Evolutionary conservation across 225 moss, liverwort and hornwort genomes (phyloP), one percentile per base, ranked within the genome.

Genomic region (Anthoceros angustus): DNA sequence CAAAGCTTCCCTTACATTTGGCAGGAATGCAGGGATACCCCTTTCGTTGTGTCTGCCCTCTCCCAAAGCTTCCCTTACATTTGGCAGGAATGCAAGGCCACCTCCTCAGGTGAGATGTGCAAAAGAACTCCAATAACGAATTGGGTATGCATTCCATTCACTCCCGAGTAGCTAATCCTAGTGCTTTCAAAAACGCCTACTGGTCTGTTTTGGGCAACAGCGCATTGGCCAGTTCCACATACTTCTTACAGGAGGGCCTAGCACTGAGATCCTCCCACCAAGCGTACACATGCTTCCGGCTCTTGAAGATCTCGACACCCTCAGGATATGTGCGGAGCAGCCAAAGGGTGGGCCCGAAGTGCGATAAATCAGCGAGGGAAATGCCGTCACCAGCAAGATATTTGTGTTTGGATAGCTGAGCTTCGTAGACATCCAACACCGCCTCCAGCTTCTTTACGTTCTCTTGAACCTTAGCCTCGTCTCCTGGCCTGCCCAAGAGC

Each of bases 281-380:
- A 18, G 69, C 76, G 24, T 65, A 67, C 21, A 87, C 77, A 63
- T 76, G 48, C 26, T 82, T 79, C 14, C 77, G 72, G 0, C 71
- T 67, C 12, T 71, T 43, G 12, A 82, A 60, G 12, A 86, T 40
- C 0, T 82, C 68, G 7, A 49, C 55, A 64, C 72, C 63, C 10
- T 49, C 74, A n/a, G 68, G 23, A 24, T 76, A 72, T 39, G 10
- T 55, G 16, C 18, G 10, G 23, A 87, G 63, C 25, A 80, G 82
- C 8, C 80, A 76, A 12, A 80, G 75, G 9, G 77, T 70, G 15
- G 71, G 61, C 12, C 70, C 77, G 18, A 86, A 50, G 64, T 91
- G 90, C 0, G 84, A 80, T 60, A 91, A 71, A 62, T 91, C 87
- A 5, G 87, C 86, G 49, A 87, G 65, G 76, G 86, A 87, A 62